Percentiles rank a stretch among this genome's conserved stretches.
phyloP scores from a whole-genome alignment of 768 basidiomycete species.

The Steccherinum ochraceum region DNA sequence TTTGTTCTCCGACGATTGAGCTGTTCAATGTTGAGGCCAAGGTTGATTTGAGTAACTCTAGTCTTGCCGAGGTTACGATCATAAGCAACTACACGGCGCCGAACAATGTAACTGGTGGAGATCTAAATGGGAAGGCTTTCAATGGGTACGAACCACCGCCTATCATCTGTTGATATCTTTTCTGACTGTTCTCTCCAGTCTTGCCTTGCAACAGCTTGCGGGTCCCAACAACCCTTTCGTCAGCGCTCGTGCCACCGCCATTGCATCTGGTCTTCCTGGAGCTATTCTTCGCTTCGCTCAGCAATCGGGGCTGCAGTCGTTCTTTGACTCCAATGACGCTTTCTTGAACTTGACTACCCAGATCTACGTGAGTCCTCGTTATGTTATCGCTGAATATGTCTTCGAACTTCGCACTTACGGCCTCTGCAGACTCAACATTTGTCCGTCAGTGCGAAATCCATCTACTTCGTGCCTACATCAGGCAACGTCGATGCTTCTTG shows the following conservation, averaged over 20 bases:
- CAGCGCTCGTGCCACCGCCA: constrained; percentile 42
- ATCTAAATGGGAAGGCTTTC: constrained; percentile 40
- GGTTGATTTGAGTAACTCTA: constrained; percentile 37
- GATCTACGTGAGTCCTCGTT: constrained; percentile 41
- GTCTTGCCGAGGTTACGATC: constrained; percentile 31
- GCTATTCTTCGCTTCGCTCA: constrained; percentile 52
- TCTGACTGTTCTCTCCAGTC: constrained; percentile 2
- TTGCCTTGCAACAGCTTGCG: constrained; percentile 10
- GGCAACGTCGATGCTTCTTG: constrained; percentile 25
- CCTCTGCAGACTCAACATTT: constrained; percentile 48
- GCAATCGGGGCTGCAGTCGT: constrained; percentile 35
- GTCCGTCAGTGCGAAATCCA: constrained; percentile 45
- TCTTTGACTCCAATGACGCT: constrained; percentile 42
- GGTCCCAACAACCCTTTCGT: constrained; percentile 40
- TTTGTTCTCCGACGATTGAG: constrained; percentile 49
- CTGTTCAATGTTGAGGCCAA: constrained; percentile 36
- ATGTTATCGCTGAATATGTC: background rate
- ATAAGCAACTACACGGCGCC: constrained; percentile 23
- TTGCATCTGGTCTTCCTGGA: constrained; percentile 47
- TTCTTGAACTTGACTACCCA: constrained; percentile 45
- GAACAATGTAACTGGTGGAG: constrained; percentile 48
- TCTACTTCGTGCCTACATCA: constrained; percentile 43
- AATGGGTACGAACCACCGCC: constrained; percentile 47
- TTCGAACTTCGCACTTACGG: background rate
- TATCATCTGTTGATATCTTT: background rate